phyloP scores from a whole-genome alignment of 306 rosid genomes.

The Cicer judaicum region DNA sequence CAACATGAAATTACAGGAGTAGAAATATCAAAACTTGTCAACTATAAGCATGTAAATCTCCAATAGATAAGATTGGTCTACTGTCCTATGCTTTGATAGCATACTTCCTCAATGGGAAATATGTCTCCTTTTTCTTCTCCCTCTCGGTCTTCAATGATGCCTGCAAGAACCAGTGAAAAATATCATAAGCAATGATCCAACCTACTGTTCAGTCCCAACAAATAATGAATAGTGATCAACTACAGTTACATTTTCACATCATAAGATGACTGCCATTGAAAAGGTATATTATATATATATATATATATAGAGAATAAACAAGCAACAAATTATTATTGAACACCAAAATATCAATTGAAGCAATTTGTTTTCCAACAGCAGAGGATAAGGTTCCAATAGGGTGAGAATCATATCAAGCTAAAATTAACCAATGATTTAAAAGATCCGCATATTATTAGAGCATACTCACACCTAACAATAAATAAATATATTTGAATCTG shows the following conservation, averaged over 20 bases:
- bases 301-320: not conserved
- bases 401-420: not conserved
- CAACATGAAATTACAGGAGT: constrained; percentile 27
- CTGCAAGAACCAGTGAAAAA: constrained; percentile 45
- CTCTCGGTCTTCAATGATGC: constrained; percentile 78
- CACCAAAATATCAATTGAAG: not conserved
- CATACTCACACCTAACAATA: not conserved
- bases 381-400: not conserved
- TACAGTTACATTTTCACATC: not conserved
- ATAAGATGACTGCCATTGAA: no score
- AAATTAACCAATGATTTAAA: not conserved
- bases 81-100: constrained; percentile 77
- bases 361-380: not conserved
- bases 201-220: not conserved
- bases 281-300: not conserved
- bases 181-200: not conserved
- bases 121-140: constrained; percentile 70
- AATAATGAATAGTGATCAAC: not conserved
- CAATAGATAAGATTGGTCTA: constrained; percentile 8
- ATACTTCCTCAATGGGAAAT: constrained; percentile 84
- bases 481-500: not conserved
- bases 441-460: not conserved
- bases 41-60: not conserved
- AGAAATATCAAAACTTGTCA: constrained; percentile 45
- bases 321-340: not conserved